phyloP scores from a whole-genome alignment of 1,284 basidiomycete species.

The Omphalotus olearius region DNA sequence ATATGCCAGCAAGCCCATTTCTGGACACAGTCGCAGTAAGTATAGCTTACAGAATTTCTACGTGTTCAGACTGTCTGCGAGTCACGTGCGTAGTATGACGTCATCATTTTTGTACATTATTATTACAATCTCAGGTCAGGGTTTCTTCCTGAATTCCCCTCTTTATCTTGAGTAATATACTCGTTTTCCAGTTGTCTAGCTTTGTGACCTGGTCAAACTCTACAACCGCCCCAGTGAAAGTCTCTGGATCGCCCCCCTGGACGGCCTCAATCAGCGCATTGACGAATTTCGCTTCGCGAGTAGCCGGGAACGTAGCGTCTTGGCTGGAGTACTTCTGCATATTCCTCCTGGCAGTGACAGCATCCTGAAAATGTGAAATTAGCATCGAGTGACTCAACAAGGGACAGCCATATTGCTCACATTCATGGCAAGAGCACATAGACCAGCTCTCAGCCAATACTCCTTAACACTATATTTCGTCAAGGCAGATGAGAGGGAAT shows the following conservation, averaged over 20 bases:
- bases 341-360: constrained; percentile 80
- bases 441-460: constrained; percentile 86
- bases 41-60: neutral
- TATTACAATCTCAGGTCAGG: constrained; percentile 30
- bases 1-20: constrained; percentile 27
- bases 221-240: constrained; percentile 75
- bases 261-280: constrained; percentile 74
- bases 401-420: constrained; percentile 39
- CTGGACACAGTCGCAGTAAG: neutral
- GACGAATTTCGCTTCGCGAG: constrained; percentile 88
- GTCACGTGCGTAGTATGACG: neutral
- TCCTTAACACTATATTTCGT: constrained; percentile 99
- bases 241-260: constrained; percentile 75
- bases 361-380: constrained; percentile 53
- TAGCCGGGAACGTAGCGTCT: constrained; percentile 81
- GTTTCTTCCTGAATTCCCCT: constrained; percentile 60
- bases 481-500: constrained; percentile 78
- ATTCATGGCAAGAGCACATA: constrained; percentile 89
- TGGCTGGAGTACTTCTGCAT: constrained; percentile 69
- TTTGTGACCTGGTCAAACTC: constrained; percentile 88
- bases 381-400: constrained; percentile 15
- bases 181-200: constrained; percentile 94
- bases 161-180: constrained; percentile 86
- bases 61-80: neutral
- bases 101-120: constrained; percentile 4